Conservation (phyloP, 257 asterid species). For the Plantago elongata region DNA sequence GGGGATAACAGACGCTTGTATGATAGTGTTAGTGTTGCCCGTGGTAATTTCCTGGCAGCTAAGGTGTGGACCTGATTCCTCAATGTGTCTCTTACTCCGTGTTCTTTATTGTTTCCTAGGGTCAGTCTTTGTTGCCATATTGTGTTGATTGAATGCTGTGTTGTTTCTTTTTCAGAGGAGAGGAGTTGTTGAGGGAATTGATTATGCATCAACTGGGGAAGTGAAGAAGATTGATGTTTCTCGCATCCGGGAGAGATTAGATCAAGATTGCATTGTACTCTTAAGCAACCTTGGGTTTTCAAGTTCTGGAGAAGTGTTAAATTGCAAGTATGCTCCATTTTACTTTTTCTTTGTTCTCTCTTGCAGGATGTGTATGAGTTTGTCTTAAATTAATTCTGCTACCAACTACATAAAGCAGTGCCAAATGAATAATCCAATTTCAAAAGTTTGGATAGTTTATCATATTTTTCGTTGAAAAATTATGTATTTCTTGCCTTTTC, state of each 20-base stretch:
- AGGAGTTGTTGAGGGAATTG: constrained; percentile 86
- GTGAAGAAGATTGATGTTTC: constrained; percentile 89
- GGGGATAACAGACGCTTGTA: constrained; percentile 79
- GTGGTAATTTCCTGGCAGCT: constrained; percentile 88
- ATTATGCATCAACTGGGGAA: constrained; percentile 85
- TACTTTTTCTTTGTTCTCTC: constrained; percentile 38
- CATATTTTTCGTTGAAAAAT: too few relatives aligned
- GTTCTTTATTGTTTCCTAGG: not conserved
- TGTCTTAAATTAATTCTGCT: too few relatives aligned
- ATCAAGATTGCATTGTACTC: constrained; percentile 65
- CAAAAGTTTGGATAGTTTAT: too few relatives aligned
- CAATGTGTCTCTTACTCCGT: not conserved
- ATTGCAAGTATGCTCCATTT: constrained; percentile 91
- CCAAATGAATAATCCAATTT: too few relatives aligned
- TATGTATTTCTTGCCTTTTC: too few relatives aligned
- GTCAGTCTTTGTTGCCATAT: not conserved
- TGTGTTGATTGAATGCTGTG: constrained; percentile 9
- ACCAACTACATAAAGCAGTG: too few relatives aligned
- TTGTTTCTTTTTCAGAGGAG: constrained; percentile 64
- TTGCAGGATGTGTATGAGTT: constrained; percentile 26
- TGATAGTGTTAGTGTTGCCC: constrained; percentile 72
- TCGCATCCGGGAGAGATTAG: constrained; percentile 78
- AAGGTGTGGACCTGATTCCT: constrained; percentile 45
- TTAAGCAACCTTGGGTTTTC: constrained; percentile 86
- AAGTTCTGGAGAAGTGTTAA: constrained; percentile 90